phyloP scores from a whole-genome alignment of 805 yeast species.

The Myxozyma neotropica region DNA sequence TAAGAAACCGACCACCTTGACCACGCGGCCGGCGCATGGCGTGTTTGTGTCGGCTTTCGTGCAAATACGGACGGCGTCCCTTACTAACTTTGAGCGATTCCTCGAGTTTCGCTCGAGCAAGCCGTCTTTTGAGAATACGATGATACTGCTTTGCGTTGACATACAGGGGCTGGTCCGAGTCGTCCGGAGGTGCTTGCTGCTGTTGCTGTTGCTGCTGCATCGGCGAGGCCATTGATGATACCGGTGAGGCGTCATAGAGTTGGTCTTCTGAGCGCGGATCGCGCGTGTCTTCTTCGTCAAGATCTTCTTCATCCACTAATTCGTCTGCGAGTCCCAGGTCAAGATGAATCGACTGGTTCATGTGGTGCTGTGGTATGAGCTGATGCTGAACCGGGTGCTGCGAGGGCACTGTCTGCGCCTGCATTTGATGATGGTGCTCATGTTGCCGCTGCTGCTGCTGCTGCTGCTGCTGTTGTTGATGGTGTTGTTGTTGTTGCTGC shows the following conservation, averaged over 20 bases:
- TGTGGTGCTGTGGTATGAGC: slow-evolving; percentile 12
- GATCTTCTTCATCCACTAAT: slow-evolving; percentile 23
- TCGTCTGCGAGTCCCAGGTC: slow-evolving; percentile 22
- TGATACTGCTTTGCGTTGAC: slow-evolving; percentile 98
- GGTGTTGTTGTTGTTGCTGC: slow-evolving; percentile 22
- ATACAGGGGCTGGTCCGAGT: slow-evolving; percentile 85
- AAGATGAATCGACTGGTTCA: slow-evolving; percentile 10
- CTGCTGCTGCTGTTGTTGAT: slow-evolving; percentile 14
- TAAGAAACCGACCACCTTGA: slow-evolving; percentile 94
- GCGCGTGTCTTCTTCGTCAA: slow-evolving; percentile 14
- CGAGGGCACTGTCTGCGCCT: no score
- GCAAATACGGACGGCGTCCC: slow-evolving; percentile 90
- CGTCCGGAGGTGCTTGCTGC: slow-evolving; percentile 14
- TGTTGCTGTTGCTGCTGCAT: slow-evolving; percentile 13
- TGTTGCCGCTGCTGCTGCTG: slow-evolving; percentile 18
- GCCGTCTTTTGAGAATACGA: slow-evolving; percentile 86
- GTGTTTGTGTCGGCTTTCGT: slow-evolving; percentile 96
- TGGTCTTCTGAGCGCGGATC: slow-evolving; percentile 1
- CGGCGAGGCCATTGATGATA: slow-evolving; percentile 23
- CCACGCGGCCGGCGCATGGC: slow-evolving; percentile 99
- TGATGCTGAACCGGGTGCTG: slow-evolving; percentile 12
- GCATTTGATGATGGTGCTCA: slow-evolving; percentile 13
- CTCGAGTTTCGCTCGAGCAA: slow-evolving; percentile 91
- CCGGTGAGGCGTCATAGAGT: slow-evolving; percentile 22
- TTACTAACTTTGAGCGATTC: slow-evolving; percentile 62